phyloP scores from a whole-genome alignment of 352 stramenopile genomes.

The Albugo candida region DNA sequence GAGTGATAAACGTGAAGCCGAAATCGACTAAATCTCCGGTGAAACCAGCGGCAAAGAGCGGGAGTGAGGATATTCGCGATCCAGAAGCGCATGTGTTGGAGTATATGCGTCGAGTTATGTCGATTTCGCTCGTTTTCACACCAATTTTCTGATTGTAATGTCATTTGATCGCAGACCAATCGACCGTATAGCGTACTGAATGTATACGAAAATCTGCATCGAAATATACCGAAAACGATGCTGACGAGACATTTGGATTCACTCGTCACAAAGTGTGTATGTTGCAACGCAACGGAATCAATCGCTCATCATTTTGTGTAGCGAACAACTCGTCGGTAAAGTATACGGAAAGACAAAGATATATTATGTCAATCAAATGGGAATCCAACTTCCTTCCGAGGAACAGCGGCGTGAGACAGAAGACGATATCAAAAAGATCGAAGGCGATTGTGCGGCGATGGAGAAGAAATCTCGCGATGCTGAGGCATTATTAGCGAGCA shows the following conservation, averaged over 20 bases:
- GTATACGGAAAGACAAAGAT: constrained; percentile 69
- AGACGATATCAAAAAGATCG: constrained; percentile 26
- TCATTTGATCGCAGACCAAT: constrained; percentile 25
- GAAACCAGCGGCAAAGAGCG: neutral
- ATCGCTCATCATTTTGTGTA: constrained; percentile 3
- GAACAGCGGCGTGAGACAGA: constrained; percentile 20
- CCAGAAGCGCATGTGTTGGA: constrained; percentile 32
- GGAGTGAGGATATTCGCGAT: constrained; percentile 18
- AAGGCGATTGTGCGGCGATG: constrained; percentile 20
- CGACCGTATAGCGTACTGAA: constrained; percentile 70
- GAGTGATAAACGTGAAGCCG: constrained; percentile 1
- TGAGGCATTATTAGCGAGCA: constrained; percentile 19
- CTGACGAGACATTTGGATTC: constrained; percentile 60
- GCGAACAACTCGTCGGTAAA: constrained; percentile 40
- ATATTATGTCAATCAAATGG: constrained; percentile 68
- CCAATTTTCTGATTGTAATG: neutral
- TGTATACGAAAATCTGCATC: constrained; percentile 72
- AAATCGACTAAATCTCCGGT: constrained; percentile 4
- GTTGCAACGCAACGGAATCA: neutral
- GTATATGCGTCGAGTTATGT: constrained; percentile 45
- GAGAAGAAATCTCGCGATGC: constrained; percentile 40
- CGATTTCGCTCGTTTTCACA: neutral
- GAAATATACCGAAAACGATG: constrained; percentile 41
- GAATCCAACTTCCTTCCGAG: constrained; percentile 32
- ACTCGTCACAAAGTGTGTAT: constrained; percentile 30